Evolutionary conservation across 2,329 filamentous ascomycete species (phyloP).

Genomic region (Cryoendolithus antarcticus): DNA sequence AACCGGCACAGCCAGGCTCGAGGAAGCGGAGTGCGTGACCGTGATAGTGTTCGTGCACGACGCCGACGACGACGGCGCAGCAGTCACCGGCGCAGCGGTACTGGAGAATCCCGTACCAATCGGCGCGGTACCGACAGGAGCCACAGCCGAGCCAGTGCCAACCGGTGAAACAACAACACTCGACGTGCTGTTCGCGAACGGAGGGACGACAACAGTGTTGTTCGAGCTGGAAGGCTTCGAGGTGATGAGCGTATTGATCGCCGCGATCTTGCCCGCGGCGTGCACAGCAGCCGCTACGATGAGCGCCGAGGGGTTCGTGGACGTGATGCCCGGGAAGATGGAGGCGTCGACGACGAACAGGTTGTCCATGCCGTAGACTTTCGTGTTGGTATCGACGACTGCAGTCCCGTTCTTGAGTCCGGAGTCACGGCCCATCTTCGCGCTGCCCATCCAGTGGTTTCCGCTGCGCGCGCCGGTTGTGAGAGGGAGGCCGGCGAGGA

Average conservation of each 20-base stretch:
- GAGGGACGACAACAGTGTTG: too few species aligned
- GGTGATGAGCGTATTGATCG: constrained; percentile 15
- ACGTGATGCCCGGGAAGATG: constrained; percentile 57
- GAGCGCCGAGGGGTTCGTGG: constrained; percentile 54
- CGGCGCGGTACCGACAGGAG: too few species aligned
- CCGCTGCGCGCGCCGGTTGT: constrained; percentile 28
- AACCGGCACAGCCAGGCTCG: too few species aligned
- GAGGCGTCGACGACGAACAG: constrained; percentile 56
- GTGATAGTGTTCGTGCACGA: too few species aligned
- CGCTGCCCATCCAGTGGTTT: constrained; percentile 35
- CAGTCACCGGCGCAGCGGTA: too few species aligned
- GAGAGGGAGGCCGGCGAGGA: constrained; percentile 35
- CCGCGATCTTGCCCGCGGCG: constrained; percentile 42
- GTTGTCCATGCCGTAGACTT: constrained; percentile 51
- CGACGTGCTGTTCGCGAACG: too few species aligned
- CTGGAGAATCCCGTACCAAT: too few species aligned
- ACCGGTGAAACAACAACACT: too few species aligned
- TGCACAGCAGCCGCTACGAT: constrained; percentile 54
- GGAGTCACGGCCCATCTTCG: constrained; percentile 31
- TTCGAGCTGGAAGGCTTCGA: background rate
- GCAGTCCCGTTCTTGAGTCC: constrained; percentile 29
- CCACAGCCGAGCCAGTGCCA: too few species aligned
- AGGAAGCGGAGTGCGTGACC: too few species aligned
- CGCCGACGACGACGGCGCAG: too few species aligned
- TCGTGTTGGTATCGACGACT: constrained; percentile 38